Conservation (phyloP, 2,329 filamentous ascomycete genomes). For the Neofusicoccum umdonicola region DNA sequence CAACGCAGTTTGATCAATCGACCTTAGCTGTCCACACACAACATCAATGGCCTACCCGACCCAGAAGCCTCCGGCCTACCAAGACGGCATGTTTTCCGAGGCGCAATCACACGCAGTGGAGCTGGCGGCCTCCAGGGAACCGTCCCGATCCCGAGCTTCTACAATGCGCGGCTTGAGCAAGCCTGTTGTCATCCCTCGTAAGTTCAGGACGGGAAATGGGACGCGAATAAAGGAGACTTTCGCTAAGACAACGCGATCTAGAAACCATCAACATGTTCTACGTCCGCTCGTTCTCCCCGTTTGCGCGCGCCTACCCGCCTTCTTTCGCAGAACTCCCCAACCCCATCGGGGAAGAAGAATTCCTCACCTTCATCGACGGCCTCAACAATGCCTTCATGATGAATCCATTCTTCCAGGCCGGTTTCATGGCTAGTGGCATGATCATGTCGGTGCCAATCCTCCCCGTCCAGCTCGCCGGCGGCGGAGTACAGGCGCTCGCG, state of each 20-base stretch:
- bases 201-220: background rate
- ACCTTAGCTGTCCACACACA: too few relatives aligned
- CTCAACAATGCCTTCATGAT: conserved; percentile 30
- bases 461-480: conserved; percentile 18
- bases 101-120: background rate
- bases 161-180: background rate
- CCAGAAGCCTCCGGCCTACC: conserved; percentile 2
- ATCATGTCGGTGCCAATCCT: conserved; percentile 24
- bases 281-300: conserved; percentile 13
- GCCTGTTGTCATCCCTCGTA: conserved; percentile 15
- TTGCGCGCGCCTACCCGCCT: conserved; percentile 1
- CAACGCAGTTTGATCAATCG: background rate
- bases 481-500: conserved; percentile 1
- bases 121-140: background rate
- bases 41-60: background rate
- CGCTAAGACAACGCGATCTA: background rate
- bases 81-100: background rate
- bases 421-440: conserved; percentile 22
- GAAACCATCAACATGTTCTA: conserved; percentile 18
- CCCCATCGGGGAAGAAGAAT: conserved; percentile 22
- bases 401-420: conserved; percentile 25
- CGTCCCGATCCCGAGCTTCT: background rate
- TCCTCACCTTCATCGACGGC: conserved; percentile 29
- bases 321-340: background rate
- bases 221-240: background rate